A percentile compares a stretch with the other conserved stretches of the same genome.
Conservation (phyloP, 495 filamentous ascomycete species). For the Chaetomium tenue region DNA sequence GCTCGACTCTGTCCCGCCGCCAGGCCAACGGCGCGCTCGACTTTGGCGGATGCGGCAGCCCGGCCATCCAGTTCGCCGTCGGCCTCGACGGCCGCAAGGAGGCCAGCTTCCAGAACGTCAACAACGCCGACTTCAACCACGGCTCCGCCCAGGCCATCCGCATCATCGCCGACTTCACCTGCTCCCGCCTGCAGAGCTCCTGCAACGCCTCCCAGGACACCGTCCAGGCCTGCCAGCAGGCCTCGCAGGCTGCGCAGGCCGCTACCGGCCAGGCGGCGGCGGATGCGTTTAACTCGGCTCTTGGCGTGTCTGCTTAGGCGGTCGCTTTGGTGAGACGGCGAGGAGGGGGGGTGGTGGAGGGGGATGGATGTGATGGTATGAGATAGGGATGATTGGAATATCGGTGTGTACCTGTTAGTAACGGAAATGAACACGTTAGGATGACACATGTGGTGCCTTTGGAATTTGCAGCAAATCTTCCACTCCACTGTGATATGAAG, state of each 20-base stretch:
- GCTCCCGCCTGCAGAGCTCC: conserved; percentile 49
- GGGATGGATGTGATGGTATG: background rate
- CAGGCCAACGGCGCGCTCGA: conserved; percentile 33
- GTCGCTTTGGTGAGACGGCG: background rate
- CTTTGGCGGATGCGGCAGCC: conserved; percentile 52
- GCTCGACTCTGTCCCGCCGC: conserved; percentile 29
- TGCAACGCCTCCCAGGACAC: conserved; percentile 53
- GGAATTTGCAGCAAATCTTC: too few species aligned
- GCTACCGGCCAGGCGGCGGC: conserved; percentile 52
- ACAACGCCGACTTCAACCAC: conserved; percentile 56
- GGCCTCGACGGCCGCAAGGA: conserved; percentile 55
- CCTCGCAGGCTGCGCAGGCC: conserved; percentile 40
- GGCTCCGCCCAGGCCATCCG: conserved; percentile 56
- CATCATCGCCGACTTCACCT: conserved; percentile 57
- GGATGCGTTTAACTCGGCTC: conserved; percentile 56
- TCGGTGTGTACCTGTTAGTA: too few species aligned
- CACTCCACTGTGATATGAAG: too few species aligned
- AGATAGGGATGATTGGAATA: background rate
- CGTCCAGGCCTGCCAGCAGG: conserved; percentile 49
- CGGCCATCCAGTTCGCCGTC: conserved; percentile 54
- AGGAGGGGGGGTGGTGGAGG: background rate
- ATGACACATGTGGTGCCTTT: too few species aligned
- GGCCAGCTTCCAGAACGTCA: conserved; percentile 51
- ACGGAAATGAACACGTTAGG: too few species aligned
- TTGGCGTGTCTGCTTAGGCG: conserved; percentile 35